Base-by-base conservation (phyloP, 768 basidiomycete genomes). In the Pleurotus salmoneostramineus region DNA sequence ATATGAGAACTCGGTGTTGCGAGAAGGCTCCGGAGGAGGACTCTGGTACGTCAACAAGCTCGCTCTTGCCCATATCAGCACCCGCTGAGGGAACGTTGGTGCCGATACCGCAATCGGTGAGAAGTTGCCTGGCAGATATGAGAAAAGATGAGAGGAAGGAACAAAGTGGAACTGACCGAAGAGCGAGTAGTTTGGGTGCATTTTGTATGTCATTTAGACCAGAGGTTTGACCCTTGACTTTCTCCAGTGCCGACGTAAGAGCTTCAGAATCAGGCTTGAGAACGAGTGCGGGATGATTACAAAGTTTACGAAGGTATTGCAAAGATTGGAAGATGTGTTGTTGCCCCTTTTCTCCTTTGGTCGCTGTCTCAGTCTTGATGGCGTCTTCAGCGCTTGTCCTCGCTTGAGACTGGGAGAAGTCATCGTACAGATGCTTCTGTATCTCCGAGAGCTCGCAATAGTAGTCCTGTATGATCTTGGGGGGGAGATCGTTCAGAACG, bases 381-480 rank as follows among this genome's bases (percentile, higher is more conserved):
- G 79, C 85, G 58, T 84, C 84, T 58, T 90, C 85, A 0, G 80
- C 89, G 43, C 83, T 79, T 37, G 75, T 65, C 59, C 78, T 81
- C 33, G 88, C 91, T 58, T 84, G 84, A 4, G 94, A 93, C 66
- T 83, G 85, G 1, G 89, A 84, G 68, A 95, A 98, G 65, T 96
- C 90, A 67, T 98, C 97, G 68, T 98, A 99, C 14, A 99, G 82
- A 60, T 85, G 79, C 69, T 94, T 95, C 74, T 99, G 97, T 15
- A 98, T 73, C 0, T 94, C 91, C 0, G 96, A 98, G 3, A 99
- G 81, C 68, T 98, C 96, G 77, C 95, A 98, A 67, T 98, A 95
- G 70, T 98, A 98, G 69, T 99, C 97, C 71, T 99, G 97, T 58
- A 99, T 98, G 71, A 99, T 99, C 76, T 99, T 98, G 3, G 97